These are phyloP conservation scores for Pseudogymnoascus verrucosus DNA, from an alignment of 2,329 filamentous ascomycete species.

Conservation along the genomic window DNA sequence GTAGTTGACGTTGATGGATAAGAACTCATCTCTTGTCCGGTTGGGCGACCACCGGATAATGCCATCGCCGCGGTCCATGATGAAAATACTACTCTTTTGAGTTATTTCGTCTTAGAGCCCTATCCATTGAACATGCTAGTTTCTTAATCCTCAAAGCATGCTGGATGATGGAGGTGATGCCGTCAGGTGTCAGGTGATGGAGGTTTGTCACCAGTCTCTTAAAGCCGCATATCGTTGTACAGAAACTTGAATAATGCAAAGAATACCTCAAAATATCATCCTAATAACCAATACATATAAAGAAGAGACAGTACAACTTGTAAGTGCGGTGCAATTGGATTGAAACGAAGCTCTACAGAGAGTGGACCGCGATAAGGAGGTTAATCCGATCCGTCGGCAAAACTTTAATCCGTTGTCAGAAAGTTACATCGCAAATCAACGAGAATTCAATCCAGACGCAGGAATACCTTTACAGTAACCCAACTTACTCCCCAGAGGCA, in stretches of 20 bases:
- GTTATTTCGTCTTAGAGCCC: not conserved
- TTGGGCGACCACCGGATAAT: slow-evolving; percentile 61
- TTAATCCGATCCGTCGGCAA: not conserved
- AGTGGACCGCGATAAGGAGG: not conserved
- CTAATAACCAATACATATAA: not conserved
- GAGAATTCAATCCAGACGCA: not conserved
- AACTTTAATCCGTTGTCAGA: slow-evolving; percentile 8
- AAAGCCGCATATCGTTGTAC: not conserved
- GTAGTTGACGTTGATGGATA: slow-evolving; percentile 58
- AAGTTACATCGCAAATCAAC: slow-evolving; percentile 6
- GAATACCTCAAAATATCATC: not conserved
- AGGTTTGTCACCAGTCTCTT: not conserved
- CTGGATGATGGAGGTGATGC: not conserved
- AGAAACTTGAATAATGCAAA: not conserved
- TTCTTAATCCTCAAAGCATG: not conserved
- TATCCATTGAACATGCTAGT: not conserved
- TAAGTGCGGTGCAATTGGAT: not conserved
- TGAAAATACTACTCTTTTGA: not conserved
- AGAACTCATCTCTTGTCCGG: slow-evolving; percentile 49
- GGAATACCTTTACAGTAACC: not conserved
- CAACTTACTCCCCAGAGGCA: slow-evolving; percentile 10
- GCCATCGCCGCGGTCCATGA: slow-evolving; percentile 34
- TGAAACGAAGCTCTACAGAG: not conserved
- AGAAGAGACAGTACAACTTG: not conserved
- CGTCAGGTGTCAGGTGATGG: slow-evolving; percentile 2